Conservation (phyloP, 768 basidiomycete species). For the Amanita phalloides region DNA sequence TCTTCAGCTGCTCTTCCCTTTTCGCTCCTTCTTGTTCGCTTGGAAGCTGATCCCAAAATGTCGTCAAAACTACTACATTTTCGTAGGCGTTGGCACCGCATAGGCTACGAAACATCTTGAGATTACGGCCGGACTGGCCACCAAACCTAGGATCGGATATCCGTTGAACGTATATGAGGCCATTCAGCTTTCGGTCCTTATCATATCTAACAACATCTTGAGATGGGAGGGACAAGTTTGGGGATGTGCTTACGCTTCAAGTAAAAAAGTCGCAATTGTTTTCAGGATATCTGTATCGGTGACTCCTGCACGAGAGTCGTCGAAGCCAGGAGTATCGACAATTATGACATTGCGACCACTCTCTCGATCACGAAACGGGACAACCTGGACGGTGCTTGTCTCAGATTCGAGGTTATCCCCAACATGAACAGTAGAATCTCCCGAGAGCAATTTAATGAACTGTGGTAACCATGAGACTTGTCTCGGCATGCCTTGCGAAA, state of each 20-base stretch:
- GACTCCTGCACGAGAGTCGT: slow-evolving; percentile 19
- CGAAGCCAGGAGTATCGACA: slow-evolving; percentile 36
- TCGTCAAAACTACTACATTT: no score
- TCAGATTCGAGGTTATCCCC: background rate
- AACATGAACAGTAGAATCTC: background rate
- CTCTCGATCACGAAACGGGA: background rate
- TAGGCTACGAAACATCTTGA: no score
- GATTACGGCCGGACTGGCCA: no score
- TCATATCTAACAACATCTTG: background rate
- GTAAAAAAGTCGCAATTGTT: slow-evolving; percentile 18
- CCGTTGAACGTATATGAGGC: no score
- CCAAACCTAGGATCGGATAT: no score
- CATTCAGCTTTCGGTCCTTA: no score
- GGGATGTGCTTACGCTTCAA: slow-evolving; percentile 9
- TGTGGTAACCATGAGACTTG: background rate
- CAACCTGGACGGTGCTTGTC: background rate
- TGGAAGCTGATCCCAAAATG: background rate
- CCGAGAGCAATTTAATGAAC: background rate
- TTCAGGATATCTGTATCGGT: slow-evolving; percentile 25
- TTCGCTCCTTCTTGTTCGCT: slow-evolving; percentile 1
- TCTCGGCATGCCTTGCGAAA: background rate
- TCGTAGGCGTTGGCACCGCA: no score
- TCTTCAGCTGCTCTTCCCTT: no score
- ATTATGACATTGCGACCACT: slow-evolving; percentile 8
- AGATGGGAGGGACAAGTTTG: background rate